Base-by-base conservation (phyloP, 2,329 filamentous ascomycete genomes). In the Penicillium sumatraense region DNA sequence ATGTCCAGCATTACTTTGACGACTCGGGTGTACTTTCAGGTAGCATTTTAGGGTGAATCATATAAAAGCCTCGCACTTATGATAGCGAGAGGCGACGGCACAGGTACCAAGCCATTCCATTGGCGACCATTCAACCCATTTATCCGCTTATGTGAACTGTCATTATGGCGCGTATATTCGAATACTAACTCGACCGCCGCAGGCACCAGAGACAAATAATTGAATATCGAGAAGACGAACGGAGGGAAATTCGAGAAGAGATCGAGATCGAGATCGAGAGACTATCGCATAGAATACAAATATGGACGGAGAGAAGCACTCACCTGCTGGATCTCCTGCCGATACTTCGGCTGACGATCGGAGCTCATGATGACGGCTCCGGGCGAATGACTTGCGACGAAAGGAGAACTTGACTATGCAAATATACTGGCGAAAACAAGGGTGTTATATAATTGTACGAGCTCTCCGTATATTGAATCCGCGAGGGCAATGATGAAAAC, bases 311-410 rank as follows among this genome's bases (percentile, higher is more conserved):
- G 23, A 44, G 13, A n/a, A 24, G 24, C 3, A 60, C 87, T 78
- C 73, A 93, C 90, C 89, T 96, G 93, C 78, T 96, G 95, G 78
- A 99, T 99, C 83, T 99, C 95, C 80, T 96, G 92, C 74, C 93
- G 87, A 76, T 98, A 99, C 77, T 97, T 98, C 75, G 85, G 87
- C 68, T 84, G 84, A 72, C 83, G 84, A 75, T 95, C 90, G 18
- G 64, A 67, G 64, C 86, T 83, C 89, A 91, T 93, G 53, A 71
- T 82, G 77, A 38, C 47, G 33, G 38, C 49, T 58, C 41, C 49
- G 14, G 36, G 35, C n/a, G 26, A 41, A 20, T 20, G 35, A 52
- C 48, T 52, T 51, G 41, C 2, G 49, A 40, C 4, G 40, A 23
- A 40, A 51, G 35, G 24, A n/a, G n/a, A n/a, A n/a, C n/a, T n/a